phyloP scores from a whole-genome alignment of 768 basidiomycete species.

The Kwoniella botswanensis region DNA sequence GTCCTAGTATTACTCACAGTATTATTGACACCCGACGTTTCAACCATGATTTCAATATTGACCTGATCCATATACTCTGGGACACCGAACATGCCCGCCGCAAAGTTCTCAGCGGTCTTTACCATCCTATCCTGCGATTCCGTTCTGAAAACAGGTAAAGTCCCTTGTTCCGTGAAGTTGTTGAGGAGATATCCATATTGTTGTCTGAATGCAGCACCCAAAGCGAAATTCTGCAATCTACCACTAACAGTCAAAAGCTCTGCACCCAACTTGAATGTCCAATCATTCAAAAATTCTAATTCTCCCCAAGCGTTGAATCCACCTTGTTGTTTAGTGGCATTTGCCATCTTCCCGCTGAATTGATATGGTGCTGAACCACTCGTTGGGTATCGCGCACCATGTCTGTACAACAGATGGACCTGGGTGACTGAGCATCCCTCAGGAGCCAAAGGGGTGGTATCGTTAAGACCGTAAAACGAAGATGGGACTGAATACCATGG shows the following conservation, averaged over 20 bases:
- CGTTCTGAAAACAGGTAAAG: constrained; percentile 65
- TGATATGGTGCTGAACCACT: constrained; percentile 39
- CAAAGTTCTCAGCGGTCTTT: constrained; percentile 65
- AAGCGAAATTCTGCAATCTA: constrained; percentile 53
- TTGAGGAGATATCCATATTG: constrained; percentile 49
- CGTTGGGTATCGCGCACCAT: constrained; percentile 57
- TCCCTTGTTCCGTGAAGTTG: constrained; percentile 48
- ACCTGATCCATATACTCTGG: constrained; percentile 61
- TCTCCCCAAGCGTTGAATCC: constrained; percentile 37
- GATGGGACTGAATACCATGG: constrained; percentile 54
- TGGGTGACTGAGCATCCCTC: constrained; percentile 52
- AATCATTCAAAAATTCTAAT: constrained; percentile 47
- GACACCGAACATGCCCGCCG: constrained; percentile 65
- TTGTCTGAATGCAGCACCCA: constrained; percentile 48
- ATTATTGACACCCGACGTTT: constrained; percentile 51
- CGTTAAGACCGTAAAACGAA: constrained; percentile 49
- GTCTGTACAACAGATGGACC: constrained; percentile 45
- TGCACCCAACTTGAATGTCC: constrained; percentile 52
- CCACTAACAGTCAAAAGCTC: constrained; percentile 49
- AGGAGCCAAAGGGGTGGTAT: constrained; percentile 51
- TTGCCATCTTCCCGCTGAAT: constrained; percentile 50
- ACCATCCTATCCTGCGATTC: constrained; percentile 66
- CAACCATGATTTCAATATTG: constrained; percentile 55
- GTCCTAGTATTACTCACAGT: constrained; percentile 9
- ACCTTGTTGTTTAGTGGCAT: constrained; percentile 35